A percentile compares a stretch with the other conserved stretches of the same genome.
These are phyloP conservation scores for Glycine soja DNA, from an alignment of 306 rosid species.

Conservation along the genomic window DNA sequence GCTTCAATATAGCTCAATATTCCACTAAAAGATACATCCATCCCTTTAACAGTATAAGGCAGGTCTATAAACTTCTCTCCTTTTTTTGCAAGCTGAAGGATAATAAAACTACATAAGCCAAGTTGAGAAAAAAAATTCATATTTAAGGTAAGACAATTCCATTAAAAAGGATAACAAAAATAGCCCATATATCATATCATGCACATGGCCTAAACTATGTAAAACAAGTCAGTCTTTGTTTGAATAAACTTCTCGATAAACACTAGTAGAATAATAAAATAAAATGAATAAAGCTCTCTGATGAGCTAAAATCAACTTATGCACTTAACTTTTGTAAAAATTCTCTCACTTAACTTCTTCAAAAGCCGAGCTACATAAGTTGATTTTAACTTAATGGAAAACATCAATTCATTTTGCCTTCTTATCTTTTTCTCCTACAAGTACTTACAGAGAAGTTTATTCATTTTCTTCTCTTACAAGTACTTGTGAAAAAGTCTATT, in stretches of 20 bases:
- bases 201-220: too few relatives aligned
- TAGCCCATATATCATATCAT: background rate
- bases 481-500: too few relatives aligned
- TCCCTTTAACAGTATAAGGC: conserved; percentile 94
- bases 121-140: background rate
- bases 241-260: background rate
- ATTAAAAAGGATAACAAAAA: background rate
- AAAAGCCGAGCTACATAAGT: too few relatives aligned
- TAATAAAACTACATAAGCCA: conserved; percentile 33
- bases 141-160: background rate
- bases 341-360: too few relatives aligned
- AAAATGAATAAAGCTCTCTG: conserved; percentile 42
- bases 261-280: background rate
- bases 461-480: too few relatives aligned
- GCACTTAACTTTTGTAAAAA: too few relatives aligned
- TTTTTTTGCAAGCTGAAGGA: conserved; percentile 82
- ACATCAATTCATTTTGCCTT: too few relatives aligned
- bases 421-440: too few relatives aligned
- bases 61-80: conserved; percentile 83
- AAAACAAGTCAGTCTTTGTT: too few relatives aligned
- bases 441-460: too few relatives aligned
- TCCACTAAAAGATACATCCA: conserved; percentile 97
- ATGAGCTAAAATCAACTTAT: too few relatives aligned
- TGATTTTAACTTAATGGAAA: too few relatives aligned
- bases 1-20: conserved; percentile 88